A percentile compares a stretch with the other conserved stretches of the same genome.
Evolutionary conservation across 2,329 filamentous ascomycete genomes (phyloP).

Genomic region (Colletotrichum caudatum): DNA sequence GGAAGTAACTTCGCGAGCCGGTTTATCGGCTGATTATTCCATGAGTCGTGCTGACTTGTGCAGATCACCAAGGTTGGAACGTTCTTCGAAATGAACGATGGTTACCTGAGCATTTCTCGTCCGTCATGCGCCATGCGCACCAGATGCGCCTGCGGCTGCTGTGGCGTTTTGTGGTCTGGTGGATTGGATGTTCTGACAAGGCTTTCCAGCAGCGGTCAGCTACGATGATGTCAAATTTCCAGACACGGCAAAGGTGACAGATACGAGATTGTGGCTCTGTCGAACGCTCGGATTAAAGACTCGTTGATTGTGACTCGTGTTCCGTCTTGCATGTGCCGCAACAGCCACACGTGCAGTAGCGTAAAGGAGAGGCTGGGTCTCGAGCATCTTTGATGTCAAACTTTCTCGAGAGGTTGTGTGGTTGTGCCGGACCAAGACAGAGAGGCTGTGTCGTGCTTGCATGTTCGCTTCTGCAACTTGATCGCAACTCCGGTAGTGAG

Average conservation of each 20-base stretch:
- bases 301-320: neutral
- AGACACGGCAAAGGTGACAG: neutral
- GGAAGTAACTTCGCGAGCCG: slow-evolving; percentile 23
- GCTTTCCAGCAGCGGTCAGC: neutral
- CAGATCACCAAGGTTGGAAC: neutral
- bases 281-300: neutral
- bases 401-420: neutral
- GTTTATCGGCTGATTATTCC: neutral
- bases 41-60: slow-evolving; percentile 13
- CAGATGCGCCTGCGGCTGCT: neutral
- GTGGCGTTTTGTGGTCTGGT: neutral
- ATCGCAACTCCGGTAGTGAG: neutral
- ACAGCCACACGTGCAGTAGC: neutral
- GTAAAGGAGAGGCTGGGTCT: neutral
- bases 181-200: neutral
- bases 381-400: neutral
- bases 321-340: neutral
- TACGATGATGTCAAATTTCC: neutral
- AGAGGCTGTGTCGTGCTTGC: neutral
- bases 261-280: neutral
- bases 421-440: neutral
- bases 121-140: neutral
- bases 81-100: neutral
- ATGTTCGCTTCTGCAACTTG: neutral
- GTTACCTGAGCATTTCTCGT: too few relatives aligned